Conservation (phyloP, 352 stramenopile species). For the Peronospora destructor region DNA sequence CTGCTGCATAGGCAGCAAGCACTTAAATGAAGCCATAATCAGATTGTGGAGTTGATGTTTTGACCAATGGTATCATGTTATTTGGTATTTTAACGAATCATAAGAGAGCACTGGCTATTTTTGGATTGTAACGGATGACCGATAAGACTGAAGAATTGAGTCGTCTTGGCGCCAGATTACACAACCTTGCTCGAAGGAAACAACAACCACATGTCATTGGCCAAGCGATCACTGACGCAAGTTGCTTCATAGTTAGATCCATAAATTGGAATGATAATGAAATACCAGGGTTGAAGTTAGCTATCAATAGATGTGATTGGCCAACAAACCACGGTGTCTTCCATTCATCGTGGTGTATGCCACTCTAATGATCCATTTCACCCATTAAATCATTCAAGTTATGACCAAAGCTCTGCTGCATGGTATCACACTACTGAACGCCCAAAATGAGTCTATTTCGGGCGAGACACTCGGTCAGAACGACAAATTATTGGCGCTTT, state of each 20-base stretch:
- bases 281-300: conserved; percentile 10
- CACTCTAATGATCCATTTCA: not conserved
- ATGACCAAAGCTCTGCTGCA: conserved; percentile 47
- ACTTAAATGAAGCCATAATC: conserved; percentile 22
- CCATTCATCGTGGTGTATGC: not conserved
- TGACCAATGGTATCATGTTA: conserved; percentile 3
- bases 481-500: conserved; percentile 60
- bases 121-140: conserved; percentile 25
- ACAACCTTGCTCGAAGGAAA: conserved; percentile 1
- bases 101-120: conserved; percentile 12
- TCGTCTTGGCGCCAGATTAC: not conserved
- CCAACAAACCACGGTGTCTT: too few species aligned
- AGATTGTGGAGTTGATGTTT: conserved; percentile 11
- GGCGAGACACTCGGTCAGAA: conserved; percentile 37
- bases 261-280: not conserved
- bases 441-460: conserved; percentile 35
- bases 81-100: conserved; percentile 6
- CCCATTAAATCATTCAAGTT: conserved; percentile 8
- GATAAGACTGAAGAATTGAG: conserved; percentile 1
- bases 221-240: conserved; percentile 4
- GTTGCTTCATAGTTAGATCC: too few species aligned
- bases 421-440: conserved; percentile 50
- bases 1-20: conserved; percentile 12
- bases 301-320: conserved; percentile 3
- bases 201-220: conserved; percentile 5